These are phyloP conservation scores for Viola odorata DNA, from an alignment of 345 rosid genomes.

Conservation along the genomic window DNA sequence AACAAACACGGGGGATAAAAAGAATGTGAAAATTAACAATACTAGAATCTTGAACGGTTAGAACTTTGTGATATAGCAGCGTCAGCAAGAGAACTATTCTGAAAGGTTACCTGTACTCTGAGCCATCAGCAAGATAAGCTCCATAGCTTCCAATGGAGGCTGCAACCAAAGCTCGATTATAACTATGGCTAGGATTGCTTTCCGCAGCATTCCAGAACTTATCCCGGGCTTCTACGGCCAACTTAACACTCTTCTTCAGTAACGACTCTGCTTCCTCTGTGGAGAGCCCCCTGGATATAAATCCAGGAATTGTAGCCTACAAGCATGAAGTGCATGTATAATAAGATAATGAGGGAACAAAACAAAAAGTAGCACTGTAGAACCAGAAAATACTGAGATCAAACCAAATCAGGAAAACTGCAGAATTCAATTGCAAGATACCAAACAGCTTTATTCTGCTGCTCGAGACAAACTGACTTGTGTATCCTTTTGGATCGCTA, in stretches of 20 bases:
- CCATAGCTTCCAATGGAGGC: constrained; percentile 95
- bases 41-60: background rate
- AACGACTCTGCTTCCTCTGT: constrained; percentile 61
- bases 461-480: too few species aligned
- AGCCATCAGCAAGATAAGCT: constrained; percentile 94
- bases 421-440: too few species aligned
- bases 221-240: constrained; percentile 82
- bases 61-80: background rate
- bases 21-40: background rate
- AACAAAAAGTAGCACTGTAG: background rate
- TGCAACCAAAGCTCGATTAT: constrained; percentile 74
- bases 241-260: constrained; percentile 57
- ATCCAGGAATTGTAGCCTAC: constrained; percentile 87
- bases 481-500: too few species aligned
- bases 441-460: too few species aligned
- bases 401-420: too few species aligned
- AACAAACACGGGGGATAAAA: background rate
- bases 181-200: constrained; percentile 36
- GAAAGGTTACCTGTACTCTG: constrained; percentile 67
- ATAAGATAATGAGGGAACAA: background rate
- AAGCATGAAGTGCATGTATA: background rate
- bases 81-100: background rate
- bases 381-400: background rate
- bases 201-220: constrained; percentile 61
- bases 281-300: constrained; percentile 67